These are phyloP conservation scores for Talaromyces borbonicus DNA, from an alignment of 495 filamentous ascomycete species.

Conservation along the genomic window DNA sequence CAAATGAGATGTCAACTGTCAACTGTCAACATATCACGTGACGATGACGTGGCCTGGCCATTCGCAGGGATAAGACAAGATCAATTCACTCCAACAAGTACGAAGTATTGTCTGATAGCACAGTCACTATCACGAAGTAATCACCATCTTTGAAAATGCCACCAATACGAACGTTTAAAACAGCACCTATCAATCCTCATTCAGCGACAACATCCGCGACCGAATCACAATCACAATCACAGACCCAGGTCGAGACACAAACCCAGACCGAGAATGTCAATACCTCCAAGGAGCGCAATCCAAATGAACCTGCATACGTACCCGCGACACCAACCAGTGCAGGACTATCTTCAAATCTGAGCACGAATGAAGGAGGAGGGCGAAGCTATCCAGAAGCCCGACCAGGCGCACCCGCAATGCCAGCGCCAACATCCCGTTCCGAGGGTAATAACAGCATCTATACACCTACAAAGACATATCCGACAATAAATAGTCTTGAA, in stretches of 20 bases:
- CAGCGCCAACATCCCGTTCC: conserved; percentile 16
- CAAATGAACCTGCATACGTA: conserved; percentile 3
- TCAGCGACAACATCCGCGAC: conserved; percentile 11
- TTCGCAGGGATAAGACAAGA: not conserved
- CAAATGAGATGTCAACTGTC: not conserved
- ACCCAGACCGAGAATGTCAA: too few relatives aligned
- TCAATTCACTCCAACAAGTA: not conserved
- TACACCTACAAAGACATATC: conserved; percentile 21
- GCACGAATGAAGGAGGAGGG: not conserved
- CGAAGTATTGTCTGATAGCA: not conserved
- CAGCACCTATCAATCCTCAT: conserved; percentile 47
- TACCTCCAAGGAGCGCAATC: too few relatives aligned
- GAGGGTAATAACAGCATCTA: conserved; percentile 23
- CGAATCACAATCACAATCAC: not conserved
- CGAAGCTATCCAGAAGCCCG: not conserved
- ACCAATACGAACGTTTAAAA: conserved; percentile 44
- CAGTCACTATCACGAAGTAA: not conserved
- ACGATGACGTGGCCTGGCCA: conserved; percentile 2
- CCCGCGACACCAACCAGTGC: conserved; percentile 10
- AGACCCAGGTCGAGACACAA: too few relatives aligned
- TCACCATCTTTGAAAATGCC: not conserved
- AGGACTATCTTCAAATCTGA: conserved; percentile 11
- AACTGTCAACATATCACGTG: conserved; percentile 8
- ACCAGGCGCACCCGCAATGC: conserved; percentile 12
- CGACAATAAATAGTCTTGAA: conserved; percentile 13